Percentiles rank a stretch among this genome's conserved stretches.
Evolutionary conservation across 257 asterid genomes (phyloP).

Genomic region (Solanum paucissectum): DNA sequence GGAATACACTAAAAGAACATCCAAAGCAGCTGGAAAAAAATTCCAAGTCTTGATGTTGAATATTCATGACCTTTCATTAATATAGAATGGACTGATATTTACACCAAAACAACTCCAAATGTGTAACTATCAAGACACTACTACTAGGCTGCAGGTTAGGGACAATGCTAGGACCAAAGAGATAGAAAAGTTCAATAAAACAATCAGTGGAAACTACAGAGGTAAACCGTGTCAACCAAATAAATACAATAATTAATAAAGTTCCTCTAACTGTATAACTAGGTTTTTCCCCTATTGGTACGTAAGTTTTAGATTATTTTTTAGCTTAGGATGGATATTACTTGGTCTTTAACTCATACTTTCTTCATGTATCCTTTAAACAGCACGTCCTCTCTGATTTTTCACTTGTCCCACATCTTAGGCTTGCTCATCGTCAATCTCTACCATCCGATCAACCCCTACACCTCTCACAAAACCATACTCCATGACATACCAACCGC

Average conservation of each 20-base stretch:
- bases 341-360: background rate
- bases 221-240: background rate
- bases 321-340: background rate
- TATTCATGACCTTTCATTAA: too few relatives aligned
- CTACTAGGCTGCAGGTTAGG: background rate
- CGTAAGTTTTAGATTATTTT: background rate
- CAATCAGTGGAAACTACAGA: too few relatives aligned
- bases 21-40: background rate
- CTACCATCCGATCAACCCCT: background rate
- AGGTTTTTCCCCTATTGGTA: background rate
- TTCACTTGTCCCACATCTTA: background rate
- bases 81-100: too few relatives aligned
- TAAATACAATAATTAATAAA: background rate
- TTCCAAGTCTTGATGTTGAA: too few relatives aligned
- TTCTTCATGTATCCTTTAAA: background rate
- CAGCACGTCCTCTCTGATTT: background rate
- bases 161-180: background rate
- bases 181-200: background rate
- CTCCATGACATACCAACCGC: too few relatives aligned
- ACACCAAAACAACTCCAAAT: too few relatives aligned
- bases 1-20: background rate
- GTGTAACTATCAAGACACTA: too few relatives aligned
- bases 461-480: too few relatives aligned
- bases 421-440: background rate
- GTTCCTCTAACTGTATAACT: background rate